phyloP scores from a whole-genome alignment of 768 basidiomycete genomes.

The Boletus speciosus region DNA sequence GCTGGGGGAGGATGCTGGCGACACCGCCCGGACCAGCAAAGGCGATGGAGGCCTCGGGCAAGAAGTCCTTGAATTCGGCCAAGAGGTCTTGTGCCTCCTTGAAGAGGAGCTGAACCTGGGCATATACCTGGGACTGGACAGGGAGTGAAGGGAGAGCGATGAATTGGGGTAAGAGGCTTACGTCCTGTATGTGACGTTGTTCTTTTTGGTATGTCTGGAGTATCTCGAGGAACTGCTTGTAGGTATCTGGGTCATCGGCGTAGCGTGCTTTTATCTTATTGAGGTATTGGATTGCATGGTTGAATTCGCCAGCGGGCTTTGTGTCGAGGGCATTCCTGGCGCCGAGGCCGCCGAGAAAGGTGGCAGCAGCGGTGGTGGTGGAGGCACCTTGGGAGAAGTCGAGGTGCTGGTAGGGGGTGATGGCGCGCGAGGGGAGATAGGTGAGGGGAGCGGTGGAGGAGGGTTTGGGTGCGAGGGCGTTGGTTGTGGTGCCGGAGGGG shows the following conservation, averaged over 20 bases:
- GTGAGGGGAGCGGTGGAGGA: constrained; percentile 14
- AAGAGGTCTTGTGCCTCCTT: constrained; percentile 78
- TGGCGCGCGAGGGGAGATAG: constrained; percentile 43
- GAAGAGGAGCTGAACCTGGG: constrained; percentile 77
- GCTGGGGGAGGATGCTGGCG: constrained; percentile 50
- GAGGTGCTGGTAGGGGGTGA: constrained; percentile 42
- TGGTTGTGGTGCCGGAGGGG: constrained; percentile 65
- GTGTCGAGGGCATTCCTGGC: constrained; percentile 48
- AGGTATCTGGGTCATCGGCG: constrained; percentile 84
- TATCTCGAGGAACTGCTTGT: constrained; percentile 87
- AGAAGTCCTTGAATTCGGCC: constrained; percentile 77
- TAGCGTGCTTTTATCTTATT: constrained; percentile 98
- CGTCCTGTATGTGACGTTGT: constrained; percentile 67
- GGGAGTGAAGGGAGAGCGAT: constrained; percentile 1
- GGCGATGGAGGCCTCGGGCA: constrained; percentile 60
- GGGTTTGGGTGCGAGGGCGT: constrained; percentile 31
- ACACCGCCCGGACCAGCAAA: constrained; percentile 39
- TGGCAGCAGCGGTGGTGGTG: constrained; percentile 56
- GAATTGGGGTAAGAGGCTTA: constrained; percentile 35
- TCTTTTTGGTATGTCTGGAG: constrained; percentile 87
- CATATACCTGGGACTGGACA: constrained; percentile 66
- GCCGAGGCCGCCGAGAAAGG: constrained; percentile 60
- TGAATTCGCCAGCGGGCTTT: constrained; percentile 69
- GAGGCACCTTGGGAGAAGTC: constrained; percentile 48
- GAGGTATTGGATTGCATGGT: constrained; percentile 94